Conservation (phyloP, 2,329 filamentous ascomycete species). For the Phoma sp. region DNA sequence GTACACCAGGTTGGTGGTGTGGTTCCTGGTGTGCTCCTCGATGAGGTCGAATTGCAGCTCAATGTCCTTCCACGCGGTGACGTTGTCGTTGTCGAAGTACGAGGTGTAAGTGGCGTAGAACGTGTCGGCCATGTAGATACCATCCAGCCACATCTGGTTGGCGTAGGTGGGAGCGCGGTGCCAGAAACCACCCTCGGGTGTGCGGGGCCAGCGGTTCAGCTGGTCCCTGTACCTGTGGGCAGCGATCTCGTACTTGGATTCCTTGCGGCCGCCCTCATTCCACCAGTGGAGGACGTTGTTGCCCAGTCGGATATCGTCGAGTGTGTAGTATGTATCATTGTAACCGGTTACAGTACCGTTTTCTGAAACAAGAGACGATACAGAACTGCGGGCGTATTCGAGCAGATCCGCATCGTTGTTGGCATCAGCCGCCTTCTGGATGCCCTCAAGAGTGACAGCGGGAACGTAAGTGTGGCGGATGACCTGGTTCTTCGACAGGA, state of each 20-base stretch:
- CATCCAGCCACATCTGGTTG: conserved; percentile 66
- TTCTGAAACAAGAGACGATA: conserved; percentile 56
- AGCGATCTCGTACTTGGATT: conserved; percentile 58
- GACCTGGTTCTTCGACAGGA: conserved; percentile 51
- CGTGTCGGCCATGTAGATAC: conserved; percentile 53
- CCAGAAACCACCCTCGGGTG: conserved; percentile 61
- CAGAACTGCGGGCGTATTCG: conserved; percentile 54
- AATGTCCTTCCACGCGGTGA: conserved; percentile 54
- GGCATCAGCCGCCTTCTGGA: conserved; percentile 55
- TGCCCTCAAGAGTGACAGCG: conserved; percentile 56
- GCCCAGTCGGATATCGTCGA: conserved; percentile 60
- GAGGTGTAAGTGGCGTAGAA: conserved; percentile 50
- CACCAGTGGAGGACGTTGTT: conserved; percentile 60
- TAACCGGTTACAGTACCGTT: conserved; percentile 58
- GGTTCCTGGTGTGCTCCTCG: conserved; percentile 44
- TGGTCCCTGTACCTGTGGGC: conserved; percentile 56
- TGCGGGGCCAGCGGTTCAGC: conserved; percentile 59
- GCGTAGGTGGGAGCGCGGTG: conserved; percentile 57
- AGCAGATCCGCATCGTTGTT: conserved; percentile 54
- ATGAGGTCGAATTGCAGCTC: conserved; percentile 45
- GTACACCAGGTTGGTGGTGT: conserved; percentile 40
- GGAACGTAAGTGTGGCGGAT: conserved; percentile 55
- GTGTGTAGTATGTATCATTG: conserved; percentile 56
- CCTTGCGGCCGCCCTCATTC: conserved; percentile 48
- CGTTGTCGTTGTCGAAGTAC: conserved; percentile 47